Conservation (phyloP, 176 grass and related monocot genomes). For the Tuctoria greenei region DNA sequence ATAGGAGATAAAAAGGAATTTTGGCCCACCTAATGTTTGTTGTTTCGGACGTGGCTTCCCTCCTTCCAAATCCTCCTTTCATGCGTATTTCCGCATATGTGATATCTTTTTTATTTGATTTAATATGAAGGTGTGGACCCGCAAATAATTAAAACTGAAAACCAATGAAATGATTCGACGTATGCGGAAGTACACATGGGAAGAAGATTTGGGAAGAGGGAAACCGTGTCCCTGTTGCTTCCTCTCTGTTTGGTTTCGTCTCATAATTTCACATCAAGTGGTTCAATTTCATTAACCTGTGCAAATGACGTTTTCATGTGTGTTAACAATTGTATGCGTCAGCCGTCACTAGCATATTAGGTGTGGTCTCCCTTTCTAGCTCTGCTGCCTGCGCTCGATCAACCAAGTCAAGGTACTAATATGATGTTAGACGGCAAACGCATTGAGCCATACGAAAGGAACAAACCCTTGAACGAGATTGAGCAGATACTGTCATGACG, state of each 20-base stretch:
- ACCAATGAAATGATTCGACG: too few species aligned
- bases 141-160: too few species aligned
- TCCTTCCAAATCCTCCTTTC: too few species aligned
- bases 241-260: neutral
- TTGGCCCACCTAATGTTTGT: neutral
- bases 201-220: too few species aligned
- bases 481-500: neutral
- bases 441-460: neutral
- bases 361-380: neutral
- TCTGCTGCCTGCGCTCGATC: constrained; percentile 14
- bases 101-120: too few species aligned
- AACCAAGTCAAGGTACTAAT: neutral
- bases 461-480: neutral
- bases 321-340: constrained; percentile 32
- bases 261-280: neutral
- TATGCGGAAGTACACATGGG: too few species aligned
- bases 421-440: neutral
- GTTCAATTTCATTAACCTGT: neutral
- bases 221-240: too few species aligned
- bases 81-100: too few species aligned
- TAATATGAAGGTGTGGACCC: too few species aligned
- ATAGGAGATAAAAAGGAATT: neutral
- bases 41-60: too few species aligned
- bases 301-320: neutral
- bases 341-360: constrained; percentile 37